Percentiles rank a stretch among this genome's conserved stretches.
Evolutionary conservation across 805 yeast species (phyloP).

Genomic region (Yamadazyma endophytica): DNA sequence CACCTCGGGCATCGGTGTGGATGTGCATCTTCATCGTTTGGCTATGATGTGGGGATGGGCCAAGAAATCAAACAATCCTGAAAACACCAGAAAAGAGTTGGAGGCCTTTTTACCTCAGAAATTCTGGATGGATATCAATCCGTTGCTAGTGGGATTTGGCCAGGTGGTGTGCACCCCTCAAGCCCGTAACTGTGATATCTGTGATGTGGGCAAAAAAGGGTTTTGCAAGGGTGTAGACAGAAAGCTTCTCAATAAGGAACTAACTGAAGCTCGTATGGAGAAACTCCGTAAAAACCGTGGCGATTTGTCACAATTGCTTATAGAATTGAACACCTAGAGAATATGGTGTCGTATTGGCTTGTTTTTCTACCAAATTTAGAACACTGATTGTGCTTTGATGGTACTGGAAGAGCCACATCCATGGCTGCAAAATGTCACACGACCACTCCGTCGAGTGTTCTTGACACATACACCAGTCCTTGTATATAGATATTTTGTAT

Average conservation of each 20-base stretch:
- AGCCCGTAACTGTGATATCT: constrained; percentile 66
- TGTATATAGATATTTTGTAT: too few species aligned
- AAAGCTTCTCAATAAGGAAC: constrained; percentile 26
- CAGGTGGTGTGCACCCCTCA: constrained; percentile 80
- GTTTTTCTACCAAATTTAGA: too few species aligned
- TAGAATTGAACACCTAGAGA: too few species aligned
- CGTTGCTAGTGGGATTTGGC: constrained; percentile 88
- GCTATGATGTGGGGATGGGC: constrained; percentile 84
- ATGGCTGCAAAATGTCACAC: too few species aligned
- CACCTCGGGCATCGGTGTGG: constrained; percentile 86
- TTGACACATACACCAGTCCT: too few species aligned
- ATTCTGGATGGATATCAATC: constrained; percentile 82
- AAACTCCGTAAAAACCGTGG: constrained; percentile 31
- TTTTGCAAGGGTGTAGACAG: constrained; percentile 59
- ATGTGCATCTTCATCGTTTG: constrained; percentile 81
- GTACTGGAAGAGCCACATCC: too few species aligned
- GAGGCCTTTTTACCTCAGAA: constrained; percentile 72
- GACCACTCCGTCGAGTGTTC: too few species aligned
- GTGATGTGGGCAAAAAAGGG: constrained; percentile 49
- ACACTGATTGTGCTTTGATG: too few species aligned
- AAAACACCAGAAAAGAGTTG: constrained; percentile 62
- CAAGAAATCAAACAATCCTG: constrained; percentile 57
- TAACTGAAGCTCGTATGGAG: constrained; percentile 22
- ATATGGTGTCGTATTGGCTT: too few species aligned
- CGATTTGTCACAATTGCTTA: constrained; percentile 18